Evolutionary conservation across 2,329 filamentous ascomycete genomes (phyloP).

Genomic region (Xylaria sp.): DNA sequence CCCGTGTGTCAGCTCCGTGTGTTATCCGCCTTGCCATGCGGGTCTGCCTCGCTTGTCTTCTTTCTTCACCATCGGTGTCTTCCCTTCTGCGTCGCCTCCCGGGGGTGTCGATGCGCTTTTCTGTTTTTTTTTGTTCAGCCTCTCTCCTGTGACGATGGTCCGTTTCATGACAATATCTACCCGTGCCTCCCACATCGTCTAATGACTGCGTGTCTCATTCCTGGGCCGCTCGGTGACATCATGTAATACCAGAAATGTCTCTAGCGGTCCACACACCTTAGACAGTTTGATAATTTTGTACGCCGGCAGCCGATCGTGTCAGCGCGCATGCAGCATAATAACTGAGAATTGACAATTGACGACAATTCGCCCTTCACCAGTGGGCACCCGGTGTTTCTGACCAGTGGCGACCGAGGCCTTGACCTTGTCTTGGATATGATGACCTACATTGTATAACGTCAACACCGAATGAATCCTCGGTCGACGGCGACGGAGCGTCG

Average conservation of each 20-base stretch:
- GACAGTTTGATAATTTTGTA: conserved; percentile 13
- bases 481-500: conserved; percentile 4
- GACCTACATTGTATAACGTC: background rate
- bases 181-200: conserved; percentile 1
- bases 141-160: conserved; percentile 9
- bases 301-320: conserved; percentile 11
- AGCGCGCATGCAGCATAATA: conserved; percentile 4
- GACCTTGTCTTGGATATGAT: conserved; percentile 9
- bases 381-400: background rate
- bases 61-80: background rate
- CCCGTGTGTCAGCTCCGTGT: conserved; percentile 29
- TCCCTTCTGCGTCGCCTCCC: background rate
- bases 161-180: conserved; percentile 12
- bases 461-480: background rate
- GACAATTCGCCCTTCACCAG: background rate
- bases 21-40: conserved; percentile 10
- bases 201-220: conserved; percentile 12
- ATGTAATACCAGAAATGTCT: conserved; percentile 26
- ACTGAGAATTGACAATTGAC: conserved; percentile 7
- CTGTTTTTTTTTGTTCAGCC: conserved; percentile 14
- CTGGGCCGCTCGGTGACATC: conserved; percentile 32
- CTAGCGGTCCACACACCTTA: conserved; percentile 6
- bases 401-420: conserved; percentile 4
- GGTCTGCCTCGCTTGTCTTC: conserved; percentile 1
- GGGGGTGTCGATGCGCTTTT: background rate